phyloP scores from a whole-genome alignment of 2,329 filamentous ascomycete species.

The Torrubiella hemipterigena region DNA sequence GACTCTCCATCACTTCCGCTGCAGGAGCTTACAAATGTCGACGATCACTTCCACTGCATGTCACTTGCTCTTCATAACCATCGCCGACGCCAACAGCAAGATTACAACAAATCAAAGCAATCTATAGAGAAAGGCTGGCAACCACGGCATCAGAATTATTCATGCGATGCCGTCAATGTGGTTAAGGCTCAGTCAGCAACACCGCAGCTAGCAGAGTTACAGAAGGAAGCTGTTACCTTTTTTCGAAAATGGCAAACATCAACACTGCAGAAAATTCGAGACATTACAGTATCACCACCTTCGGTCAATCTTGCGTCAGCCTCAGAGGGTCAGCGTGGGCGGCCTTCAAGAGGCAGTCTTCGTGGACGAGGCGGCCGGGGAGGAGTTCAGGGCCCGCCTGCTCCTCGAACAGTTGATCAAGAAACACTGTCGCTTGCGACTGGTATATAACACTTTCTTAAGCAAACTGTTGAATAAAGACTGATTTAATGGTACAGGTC shows the following conservation, averaged over 20 bases:
- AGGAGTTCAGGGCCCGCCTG: conserved; percentile 17
- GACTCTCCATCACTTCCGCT: conserved; percentile 29
- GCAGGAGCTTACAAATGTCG: conserved; percentile 15
- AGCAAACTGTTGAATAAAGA: conserved; percentile 1
- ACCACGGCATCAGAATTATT: no score
- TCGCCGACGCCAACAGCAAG: background rate
- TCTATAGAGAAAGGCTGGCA: no score
- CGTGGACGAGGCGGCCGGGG: conserved; percentile 18
- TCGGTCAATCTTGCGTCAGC: no score
- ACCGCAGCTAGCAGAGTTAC: conserved; percentile 49
- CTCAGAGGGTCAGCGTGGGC: no score
- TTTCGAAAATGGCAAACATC: conserved; percentile 72
- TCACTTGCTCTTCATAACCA: conserved; percentile 18
- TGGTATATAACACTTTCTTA: no score
- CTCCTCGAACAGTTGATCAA: background rate
- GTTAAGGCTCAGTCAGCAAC: conserved; percentile 18
- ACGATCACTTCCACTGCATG: conserved; percentile 23
- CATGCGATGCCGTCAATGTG: no score
- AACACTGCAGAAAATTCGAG: conserved; percentile 58
- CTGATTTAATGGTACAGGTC: conserved; percentile 15
- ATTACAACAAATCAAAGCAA: no score
- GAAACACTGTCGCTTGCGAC: conserved; percentile 1
- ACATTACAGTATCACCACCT: conserved; percentile 52
- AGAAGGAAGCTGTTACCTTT: conserved; percentile 54
- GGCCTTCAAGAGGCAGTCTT: conserved; percentile 9